Evolutionary conservation across 106 monocot species (phyloP).

Genomic region (Phalaenopsis aphrodite): DNA sequence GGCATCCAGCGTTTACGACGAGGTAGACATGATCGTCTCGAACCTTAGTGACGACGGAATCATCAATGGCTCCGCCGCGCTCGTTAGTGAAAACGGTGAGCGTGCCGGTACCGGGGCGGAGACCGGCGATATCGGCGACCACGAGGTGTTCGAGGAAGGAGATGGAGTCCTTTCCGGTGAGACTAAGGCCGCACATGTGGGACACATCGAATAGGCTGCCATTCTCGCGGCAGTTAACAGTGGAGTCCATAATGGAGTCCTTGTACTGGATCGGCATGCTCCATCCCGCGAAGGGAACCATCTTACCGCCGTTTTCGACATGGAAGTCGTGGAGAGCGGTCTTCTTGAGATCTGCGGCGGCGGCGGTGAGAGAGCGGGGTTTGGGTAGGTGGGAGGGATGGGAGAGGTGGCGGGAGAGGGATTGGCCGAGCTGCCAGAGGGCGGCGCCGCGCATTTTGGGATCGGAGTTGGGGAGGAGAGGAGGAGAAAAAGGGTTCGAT

Average conservation of each 20-base stretch:
- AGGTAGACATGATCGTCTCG: slow-evolving; percentile 65
- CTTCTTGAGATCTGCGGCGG: slow-evolving; percentile 50
- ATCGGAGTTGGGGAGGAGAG: neutral
- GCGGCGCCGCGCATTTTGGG: slow-evolving; percentile 7
- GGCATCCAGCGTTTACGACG: slow-evolving; percentile 91
- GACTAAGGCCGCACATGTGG: slow-evolving; percentile 98
- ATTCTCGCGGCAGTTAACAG: slow-evolving; percentile 71
- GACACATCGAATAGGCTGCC: slow-evolving; percentile 92
- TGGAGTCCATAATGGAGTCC: slow-evolving; percentile 97
- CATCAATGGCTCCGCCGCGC: slow-evolving; percentile 84
- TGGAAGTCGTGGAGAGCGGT: slow-evolving; percentile 90
- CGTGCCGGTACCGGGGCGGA: slow-evolving; percentile 66
- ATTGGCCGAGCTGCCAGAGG: slow-evolving; percentile 21
- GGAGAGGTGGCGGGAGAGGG: slow-evolving; percentile 32
- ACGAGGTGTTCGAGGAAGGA: slow-evolving; percentile 78
- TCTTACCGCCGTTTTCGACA: slow-evolving; percentile 79
- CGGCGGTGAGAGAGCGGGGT: slow-evolving; percentile 15
- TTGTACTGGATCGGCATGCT: slow-evolving; percentile 96
- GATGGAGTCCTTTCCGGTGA: slow-evolving; percentile 52
- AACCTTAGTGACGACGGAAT: slow-evolving; percentile 89
- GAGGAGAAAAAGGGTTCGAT: neutral
- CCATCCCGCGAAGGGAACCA: slow-evolving; percentile 99
- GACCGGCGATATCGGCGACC: slow-evolving; percentile 69
- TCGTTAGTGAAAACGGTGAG: slow-evolving; percentile 97
- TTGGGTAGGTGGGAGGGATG: slow-evolving; percentile 17